Percentiles rank a stretch among this genome's conserved stretches.
Evolutionary conservation across 2,329 filamentous ascomycete genomes (phyloP).

Genomic region (Neurospora crassa): DNA sequence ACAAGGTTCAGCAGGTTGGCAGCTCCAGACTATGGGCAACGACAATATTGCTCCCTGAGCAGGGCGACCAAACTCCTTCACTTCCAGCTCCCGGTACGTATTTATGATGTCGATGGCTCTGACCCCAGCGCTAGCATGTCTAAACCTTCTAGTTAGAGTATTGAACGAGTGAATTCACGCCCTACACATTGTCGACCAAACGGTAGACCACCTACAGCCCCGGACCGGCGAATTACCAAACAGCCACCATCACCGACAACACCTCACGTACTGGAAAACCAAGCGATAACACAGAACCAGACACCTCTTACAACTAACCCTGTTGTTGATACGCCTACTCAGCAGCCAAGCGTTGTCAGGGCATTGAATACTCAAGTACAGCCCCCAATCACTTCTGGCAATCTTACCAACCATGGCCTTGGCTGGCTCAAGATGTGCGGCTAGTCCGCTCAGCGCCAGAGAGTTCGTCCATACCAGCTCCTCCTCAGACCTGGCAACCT

Average conservation of each 20-base stretch:
- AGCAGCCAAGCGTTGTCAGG: background rate
- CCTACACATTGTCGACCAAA: background rate
- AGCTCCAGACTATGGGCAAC: background rate
- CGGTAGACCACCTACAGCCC: background rate
- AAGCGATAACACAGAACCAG: background rate
- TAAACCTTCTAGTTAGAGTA: background rate
- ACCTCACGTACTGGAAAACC: background rate
- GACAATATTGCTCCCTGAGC: background rate
- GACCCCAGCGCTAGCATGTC: background rate
- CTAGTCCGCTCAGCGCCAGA: background rate
- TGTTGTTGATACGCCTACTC: background rate
- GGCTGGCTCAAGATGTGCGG: background rate
- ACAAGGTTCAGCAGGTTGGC: background rate
- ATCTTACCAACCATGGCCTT: background rate
- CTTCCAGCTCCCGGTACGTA: background rate
- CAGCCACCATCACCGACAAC: background rate
- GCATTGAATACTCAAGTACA: background rate
- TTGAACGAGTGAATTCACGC: background rate
- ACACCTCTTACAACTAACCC: background rate
- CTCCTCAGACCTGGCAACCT: background rate
- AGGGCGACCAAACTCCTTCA: background rate
- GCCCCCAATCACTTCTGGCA: background rate
- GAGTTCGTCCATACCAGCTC: background rate
- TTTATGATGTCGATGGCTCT: background rate
- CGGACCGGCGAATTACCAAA: background rate